Percentiles rank a stretch among this genome's conserved stretches.
phyloP scores from a whole-genome alignment of 139 green algal genomes.

The Picochlorum sp. region DNA sequence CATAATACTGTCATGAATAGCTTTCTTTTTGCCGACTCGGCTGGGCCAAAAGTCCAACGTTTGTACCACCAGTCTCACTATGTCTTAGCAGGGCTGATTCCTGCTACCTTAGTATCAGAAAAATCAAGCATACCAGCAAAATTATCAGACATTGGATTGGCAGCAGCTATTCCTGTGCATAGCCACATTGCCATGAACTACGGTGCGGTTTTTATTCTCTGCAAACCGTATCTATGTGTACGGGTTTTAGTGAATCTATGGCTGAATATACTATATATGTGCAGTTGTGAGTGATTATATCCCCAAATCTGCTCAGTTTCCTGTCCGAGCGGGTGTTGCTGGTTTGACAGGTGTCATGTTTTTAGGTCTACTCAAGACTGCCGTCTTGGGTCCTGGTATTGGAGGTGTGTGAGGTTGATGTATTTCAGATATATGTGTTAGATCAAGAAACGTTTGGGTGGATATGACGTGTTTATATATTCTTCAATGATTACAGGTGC shows the following conservation, averaged over 20 bases:
- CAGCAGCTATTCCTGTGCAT: conserved; percentile 21
- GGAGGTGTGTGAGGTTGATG: not conserved
- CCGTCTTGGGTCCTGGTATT: conserved; percentile 16
- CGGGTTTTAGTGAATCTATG: not conserved
- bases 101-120: conserved; percentile 22
- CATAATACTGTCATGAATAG: conserved; percentile 14
- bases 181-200: conserved; percentile 30
- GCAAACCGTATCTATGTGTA: conserved; percentile 1
- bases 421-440: no score
- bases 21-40: conserved; percentile 23
- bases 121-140: conserved; percentile 18
- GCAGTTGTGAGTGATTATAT: conserved; percentile 33
- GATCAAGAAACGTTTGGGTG: no score
- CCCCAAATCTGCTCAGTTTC: conserved; percentile 19
- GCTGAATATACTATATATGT: not conserved
- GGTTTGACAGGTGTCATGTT: conserved; percentile 20
- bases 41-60: conserved; percentile 17
- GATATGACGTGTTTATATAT: no score
- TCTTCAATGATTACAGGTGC: not conserved
- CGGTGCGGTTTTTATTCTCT: conserved; percentile 10
- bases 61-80: conserved; percentile 16
- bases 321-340: conserved; percentile 17
- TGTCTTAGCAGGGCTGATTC: conserved; percentile 23
- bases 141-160: conserved; percentile 23
- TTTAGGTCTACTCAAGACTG: conserved; percentile 21